Conservation (phyloP, 768 basidiomycete species). For the Leccinellum albellum region DNA sequence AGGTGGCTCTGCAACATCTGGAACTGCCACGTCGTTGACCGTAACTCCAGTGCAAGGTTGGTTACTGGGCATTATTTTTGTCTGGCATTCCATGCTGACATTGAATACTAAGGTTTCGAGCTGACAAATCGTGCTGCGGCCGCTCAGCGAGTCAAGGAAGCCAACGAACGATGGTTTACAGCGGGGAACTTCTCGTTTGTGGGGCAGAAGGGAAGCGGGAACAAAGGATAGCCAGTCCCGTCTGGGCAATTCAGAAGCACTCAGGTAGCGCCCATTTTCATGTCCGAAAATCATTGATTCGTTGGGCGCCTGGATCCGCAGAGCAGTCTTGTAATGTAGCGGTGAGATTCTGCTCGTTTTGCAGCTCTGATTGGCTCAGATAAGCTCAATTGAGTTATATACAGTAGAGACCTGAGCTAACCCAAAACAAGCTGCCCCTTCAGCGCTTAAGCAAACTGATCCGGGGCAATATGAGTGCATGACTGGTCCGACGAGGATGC, state of each 20-base stretch:
- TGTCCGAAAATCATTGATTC: background rate
- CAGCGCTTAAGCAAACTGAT: no score
- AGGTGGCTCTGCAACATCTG: conserved; percentile 51
- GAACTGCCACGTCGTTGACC: conserved; percentile 86
- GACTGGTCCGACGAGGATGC: conserved; percentile 8
- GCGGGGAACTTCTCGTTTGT: conserved; percentile 79
- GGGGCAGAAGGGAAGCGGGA: conserved; percentile 47
- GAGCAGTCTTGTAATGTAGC: no score
- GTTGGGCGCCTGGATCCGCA: no score
- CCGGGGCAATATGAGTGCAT: no score
- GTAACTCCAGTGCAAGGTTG: conserved; percentile 95
- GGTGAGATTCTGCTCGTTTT: no score
- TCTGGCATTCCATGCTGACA: conserved; percentile 11
- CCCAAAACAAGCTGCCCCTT: no score
- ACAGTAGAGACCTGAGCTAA: no score
- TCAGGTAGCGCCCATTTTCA: background rate
- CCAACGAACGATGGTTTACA: conserved; percentile 96
- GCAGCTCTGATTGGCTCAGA: no score
- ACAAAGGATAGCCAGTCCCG: conserved; percentile 12
- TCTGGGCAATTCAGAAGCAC: background rate
- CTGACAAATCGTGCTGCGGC: conserved; percentile 88
- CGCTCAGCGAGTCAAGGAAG: conserved; percentile 86
- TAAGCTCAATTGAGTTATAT: no score
- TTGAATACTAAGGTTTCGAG: conserved; percentile 67
- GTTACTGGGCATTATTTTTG: conserved; percentile 11